Evolutionary conservation across 2,329 filamentous ascomycete genomes (phyloP), one percentile per base, ranked within the genome.

Genomic region (Zymoseptoria tritici): DNA sequence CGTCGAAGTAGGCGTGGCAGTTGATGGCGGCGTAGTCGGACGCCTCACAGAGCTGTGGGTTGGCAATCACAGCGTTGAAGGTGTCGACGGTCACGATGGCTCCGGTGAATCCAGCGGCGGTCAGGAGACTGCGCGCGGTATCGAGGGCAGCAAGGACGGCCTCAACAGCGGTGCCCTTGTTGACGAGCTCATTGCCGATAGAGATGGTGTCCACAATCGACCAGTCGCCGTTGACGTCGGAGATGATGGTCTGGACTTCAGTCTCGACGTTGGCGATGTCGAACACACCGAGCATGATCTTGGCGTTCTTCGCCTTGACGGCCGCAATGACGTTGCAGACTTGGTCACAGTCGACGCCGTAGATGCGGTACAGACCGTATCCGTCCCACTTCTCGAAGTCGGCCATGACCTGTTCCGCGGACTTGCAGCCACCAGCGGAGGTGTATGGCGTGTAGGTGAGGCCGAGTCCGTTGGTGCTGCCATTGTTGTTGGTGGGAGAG

Each of bases 11-110:
- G 11, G 90, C 83, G 74, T 96, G 91, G 65, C 85, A 84, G 75
- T 96, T 96, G 71, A 88, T 83, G 16, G 90, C 88, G 69, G 87
- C 90, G 76, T 89, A 90, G 70, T 95, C 90, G 0, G 88, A 89
- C 52, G 78, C 80, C 24, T 85, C 73, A 75, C 91, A 95, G 54
- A 96, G 80, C 0, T 87, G 86, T 67, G 93, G 87, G 70, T 94
- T 82, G 55, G 78, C 75, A 54, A 86, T 77, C n/a, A 85, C 80
- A 4, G 87, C 85, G 21, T 83, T 80, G 68, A 90, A 89, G 0
- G 89, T 93, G 71, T 96, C 91, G 53, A 93, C 89, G 0, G 88
- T 86, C 46, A 92, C 89, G 29, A 96, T 85, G 1, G 84, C 84
- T 2, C 91, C 91, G 2, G 75, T 73, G 75, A 87, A 96, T 0